phyloP scores from a whole-genome alignment of 2,329 filamentous ascomycete genomes.

The Tolypocladium amazonense region DNA sequence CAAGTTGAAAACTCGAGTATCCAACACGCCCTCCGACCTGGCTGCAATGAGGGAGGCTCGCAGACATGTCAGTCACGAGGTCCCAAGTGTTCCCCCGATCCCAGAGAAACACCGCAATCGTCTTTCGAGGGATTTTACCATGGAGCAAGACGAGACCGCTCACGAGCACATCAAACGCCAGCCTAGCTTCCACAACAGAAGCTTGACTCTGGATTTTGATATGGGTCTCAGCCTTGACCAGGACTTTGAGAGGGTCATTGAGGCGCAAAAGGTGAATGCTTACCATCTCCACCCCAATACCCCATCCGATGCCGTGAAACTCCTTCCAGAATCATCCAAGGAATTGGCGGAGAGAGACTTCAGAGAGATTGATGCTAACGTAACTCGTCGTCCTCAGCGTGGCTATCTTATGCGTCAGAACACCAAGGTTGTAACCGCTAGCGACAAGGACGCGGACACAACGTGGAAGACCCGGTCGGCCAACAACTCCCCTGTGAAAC shows the following conservation, averaged over 20 bases:
- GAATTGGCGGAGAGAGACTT: conserved; percentile 2
- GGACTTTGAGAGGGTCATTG: conserved; percentile 91
- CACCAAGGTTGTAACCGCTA: conserved; percentile 93
- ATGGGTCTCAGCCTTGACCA: conserved; percentile 78
- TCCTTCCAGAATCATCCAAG: conserved; percentile 33
- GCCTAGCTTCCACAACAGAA: conserved; percentile 69
- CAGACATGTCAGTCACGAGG: conserved; percentile 71
- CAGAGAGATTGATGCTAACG: conserved; percentile 47
- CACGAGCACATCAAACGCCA: conserved; percentile 46
- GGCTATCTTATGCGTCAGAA: conserved; percentile 98
- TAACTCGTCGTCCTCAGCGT: conserved; percentile 61
- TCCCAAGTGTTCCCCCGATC: conserved; percentile 48
- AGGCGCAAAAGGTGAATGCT: conserved; percentile 76
- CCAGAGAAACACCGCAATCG: conserved; percentile 49
- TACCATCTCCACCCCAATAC: conserved; percentile 7
- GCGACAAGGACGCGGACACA: conserved; percentile 56
- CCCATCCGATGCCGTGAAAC: conserved; percentile 7
- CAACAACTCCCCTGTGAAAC: conserved; percentile 61
- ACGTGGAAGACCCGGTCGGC: conserved; percentile 46
- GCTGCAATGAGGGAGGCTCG: conserved; percentile 77
- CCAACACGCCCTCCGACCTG: conserved; percentile 76
- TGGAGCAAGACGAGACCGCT: conserved; percentile 22
- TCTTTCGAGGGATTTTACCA: conserved; percentile 35
- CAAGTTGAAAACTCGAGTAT: conserved; percentile 79
- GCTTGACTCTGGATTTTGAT: conserved; percentile 73